phyloP scores from a whole-genome alignment of 345 rosid genomes.

The Clausena lansium region DNA sequence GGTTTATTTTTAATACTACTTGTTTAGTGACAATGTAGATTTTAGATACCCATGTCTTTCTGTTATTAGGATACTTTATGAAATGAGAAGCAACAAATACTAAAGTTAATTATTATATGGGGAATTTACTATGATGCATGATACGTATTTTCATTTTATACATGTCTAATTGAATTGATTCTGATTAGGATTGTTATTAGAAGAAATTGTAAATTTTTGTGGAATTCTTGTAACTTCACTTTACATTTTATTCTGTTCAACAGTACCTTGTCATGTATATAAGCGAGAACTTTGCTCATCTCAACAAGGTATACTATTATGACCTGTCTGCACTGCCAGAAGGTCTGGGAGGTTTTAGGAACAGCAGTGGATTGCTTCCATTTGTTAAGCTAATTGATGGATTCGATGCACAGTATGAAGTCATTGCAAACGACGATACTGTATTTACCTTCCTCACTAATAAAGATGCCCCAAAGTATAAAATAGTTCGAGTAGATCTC shows the following conservation, averaged over 20 bases:
- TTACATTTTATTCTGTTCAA: constrained; percentile 16
- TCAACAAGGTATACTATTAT: constrained; percentile 76
- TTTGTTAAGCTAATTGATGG: constrained; percentile 76
- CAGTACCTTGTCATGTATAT: constrained; percentile 71
- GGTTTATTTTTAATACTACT: no score
- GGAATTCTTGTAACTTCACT: no score
- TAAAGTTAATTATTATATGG: no score
- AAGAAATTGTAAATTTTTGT: no score
- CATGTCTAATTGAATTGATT: no score
- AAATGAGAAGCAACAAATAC: no score
- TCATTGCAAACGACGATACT: constrained; percentile 69
- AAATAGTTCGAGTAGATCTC: constrained; percentile 74
- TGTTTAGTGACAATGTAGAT: no score
- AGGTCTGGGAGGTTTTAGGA: constrained; percentile 67
- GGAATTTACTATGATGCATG: no score
- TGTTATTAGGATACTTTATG: no score
- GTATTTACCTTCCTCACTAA: constrained; percentile 75
- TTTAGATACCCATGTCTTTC: no score
- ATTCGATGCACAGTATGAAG: constrained; percentile 61
- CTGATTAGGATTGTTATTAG: no score
- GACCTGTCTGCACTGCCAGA: constrained; percentile 60
- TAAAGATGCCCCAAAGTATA: constrained; percentile 82
- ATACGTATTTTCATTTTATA: no score
- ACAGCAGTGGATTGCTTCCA: constrained; percentile 49
- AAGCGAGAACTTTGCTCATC: constrained; percentile 69